Conservation (phyloP, 495 filamentous ascomycete species). For the Aspergillus asperescens region DNA sequence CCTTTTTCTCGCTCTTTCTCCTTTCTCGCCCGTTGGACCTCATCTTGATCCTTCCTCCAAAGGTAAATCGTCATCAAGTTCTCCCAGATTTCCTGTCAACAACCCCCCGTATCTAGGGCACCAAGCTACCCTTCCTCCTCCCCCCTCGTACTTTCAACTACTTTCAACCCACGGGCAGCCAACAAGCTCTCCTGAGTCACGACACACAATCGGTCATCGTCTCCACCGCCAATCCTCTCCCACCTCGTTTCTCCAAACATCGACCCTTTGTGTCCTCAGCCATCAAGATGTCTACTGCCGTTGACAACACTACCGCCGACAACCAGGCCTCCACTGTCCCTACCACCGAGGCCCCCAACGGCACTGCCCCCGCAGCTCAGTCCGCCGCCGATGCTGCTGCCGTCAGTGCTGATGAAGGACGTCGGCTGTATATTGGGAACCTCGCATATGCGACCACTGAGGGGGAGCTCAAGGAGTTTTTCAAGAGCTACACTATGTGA, state of each 20-base stretch:
- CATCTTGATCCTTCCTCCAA: conserved; percentile 22
- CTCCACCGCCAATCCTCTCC: conserved; percentile 16
- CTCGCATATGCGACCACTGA: conserved; percentile 99
- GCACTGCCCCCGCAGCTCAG: conserved; percentile 69
- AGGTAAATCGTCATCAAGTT: conserved; percentile 24
- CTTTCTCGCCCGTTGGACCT: conserved; percentile 23
- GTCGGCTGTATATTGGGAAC: conserved; percentile 99
- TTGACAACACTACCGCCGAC: conserved; percentile 49
- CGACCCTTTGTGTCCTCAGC: conserved; percentile 39
- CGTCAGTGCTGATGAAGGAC: conserved; percentile 95
- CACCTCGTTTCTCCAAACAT: conserved; percentile 10
- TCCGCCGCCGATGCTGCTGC: conserved; percentile 78
- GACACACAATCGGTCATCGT: conserved; percentile 31
- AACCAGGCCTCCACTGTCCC: conserved; percentile 33
- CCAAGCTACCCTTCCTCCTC: conserved; percentile 71
- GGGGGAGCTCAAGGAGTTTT: conserved; percentile 99
- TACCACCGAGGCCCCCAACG: conserved; percentile 64
- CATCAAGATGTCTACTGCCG: conserved; percentile 55
- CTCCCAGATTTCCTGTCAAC: conserved; percentile 29
- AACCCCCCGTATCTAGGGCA: conserved; percentile 66
- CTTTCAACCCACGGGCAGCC: conserved; percentile 38
- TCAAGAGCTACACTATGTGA: conserved; percentile 96
- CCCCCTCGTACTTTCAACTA: conserved; percentile 10
- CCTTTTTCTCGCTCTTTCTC: conserved; percentile 30
- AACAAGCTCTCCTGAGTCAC: conserved; percentile 37